phyloP scores from a whole-genome alignment of 331 rosid genomes.

The Spiraea crenata region DNA sequence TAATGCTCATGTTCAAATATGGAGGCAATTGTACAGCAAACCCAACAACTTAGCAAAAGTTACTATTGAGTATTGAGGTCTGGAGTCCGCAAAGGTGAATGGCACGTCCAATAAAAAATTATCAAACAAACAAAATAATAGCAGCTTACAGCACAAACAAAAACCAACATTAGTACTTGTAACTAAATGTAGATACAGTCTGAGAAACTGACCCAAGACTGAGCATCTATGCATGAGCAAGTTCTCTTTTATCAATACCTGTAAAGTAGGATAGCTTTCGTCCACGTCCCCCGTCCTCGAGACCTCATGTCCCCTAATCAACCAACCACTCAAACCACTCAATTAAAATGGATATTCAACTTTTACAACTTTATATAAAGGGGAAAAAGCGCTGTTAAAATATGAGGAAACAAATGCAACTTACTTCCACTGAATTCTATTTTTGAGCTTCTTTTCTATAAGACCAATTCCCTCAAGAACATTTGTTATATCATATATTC shows the following conservation, averaged over 20 bases:
- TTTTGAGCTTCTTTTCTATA: constrained; percentile 94
- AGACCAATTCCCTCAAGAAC: constrained; percentile 99
- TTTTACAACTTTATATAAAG: constrained; percentile 31
- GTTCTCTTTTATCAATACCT: constrained; percentile 49
- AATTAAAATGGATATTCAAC: constrained; percentile 15
- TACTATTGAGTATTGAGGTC: not conserved
- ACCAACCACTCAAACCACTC: constrained; percentile 30
- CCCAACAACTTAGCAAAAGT: not conserved
- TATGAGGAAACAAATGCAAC: constrained; percentile 13
- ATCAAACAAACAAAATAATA: constrained; percentile 1
- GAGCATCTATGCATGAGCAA: constrained; percentile 5
- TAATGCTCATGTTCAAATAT: not conserved
- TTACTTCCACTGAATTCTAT: constrained; percentile 98
- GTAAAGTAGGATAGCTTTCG: constrained; percentile 77
- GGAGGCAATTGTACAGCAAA: not conserved
- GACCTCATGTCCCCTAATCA: constrained; percentile 80
- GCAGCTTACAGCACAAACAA: not conserved
- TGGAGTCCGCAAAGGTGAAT: not conserved
- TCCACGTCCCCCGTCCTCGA: constrained; percentile 77
- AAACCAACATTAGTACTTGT: not conserved
- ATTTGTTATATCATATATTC: constrained; percentile 97
- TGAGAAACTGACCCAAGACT: not conserved
- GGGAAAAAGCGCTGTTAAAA: constrained; percentile 12
- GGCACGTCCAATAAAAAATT: not conserved
- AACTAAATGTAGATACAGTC: not conserved